phyloP scores from a whole-genome alignment of 345 rosid genomes.

The Orychophragmus violaceus region DNA sequence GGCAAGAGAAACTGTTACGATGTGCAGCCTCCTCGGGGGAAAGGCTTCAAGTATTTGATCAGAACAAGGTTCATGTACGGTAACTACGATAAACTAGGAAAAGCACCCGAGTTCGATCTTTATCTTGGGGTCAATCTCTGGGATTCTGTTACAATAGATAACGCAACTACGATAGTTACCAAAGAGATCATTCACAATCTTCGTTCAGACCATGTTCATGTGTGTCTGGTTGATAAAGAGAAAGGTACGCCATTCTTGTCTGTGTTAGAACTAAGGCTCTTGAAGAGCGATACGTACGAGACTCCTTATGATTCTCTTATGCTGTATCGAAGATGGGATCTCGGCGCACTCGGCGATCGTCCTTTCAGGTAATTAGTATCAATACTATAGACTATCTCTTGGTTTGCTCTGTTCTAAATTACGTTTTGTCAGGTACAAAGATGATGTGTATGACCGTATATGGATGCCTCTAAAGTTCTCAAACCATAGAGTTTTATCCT shows the following conservation, averaged over 20 bases:
- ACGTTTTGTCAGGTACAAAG: slow-evolving; percentile 1
- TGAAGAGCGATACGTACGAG: slow-evolving; percentile 11
- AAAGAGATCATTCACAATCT: slow-evolving; percentile 36
- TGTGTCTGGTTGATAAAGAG: slow-evolving; percentile 44
- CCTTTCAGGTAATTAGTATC: slow-evolving; percentile 18
- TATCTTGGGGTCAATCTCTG: slow-evolving; percentile 41
- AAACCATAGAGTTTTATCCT: not conserved
- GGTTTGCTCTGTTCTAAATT: not conserved
- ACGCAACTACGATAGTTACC: not conserved
- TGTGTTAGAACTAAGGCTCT: slow-evolving; percentile 38
- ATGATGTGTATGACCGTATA: slow-evolving; percentile 24
- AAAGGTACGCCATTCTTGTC: slow-evolving; percentile 45
- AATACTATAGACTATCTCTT: not conserved
- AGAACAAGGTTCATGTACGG: slow-evolving; percentile 47
- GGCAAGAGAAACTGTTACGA: slow-evolving; percentile 35
- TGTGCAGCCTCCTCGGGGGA: slow-evolving; percentile 14
- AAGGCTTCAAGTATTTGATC: slow-evolving; percentile 34
- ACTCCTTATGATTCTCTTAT: not conserved
- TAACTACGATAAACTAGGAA: slow-evolving; percentile 35
- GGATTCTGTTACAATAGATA: slow-evolving; percentile 11
- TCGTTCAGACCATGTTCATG: slow-evolving; percentile 21
- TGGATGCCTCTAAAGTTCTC: slow-evolving; percentile 7
- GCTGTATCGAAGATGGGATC: slow-evolving; percentile 2
- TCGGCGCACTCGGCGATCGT: not conserved
- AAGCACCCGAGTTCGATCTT: slow-evolving; percentile 39